phyloP scores from a whole-genome alignment of 2,329 filamentous ascomycete genomes.

The Botryotinia calthae region DNA sequence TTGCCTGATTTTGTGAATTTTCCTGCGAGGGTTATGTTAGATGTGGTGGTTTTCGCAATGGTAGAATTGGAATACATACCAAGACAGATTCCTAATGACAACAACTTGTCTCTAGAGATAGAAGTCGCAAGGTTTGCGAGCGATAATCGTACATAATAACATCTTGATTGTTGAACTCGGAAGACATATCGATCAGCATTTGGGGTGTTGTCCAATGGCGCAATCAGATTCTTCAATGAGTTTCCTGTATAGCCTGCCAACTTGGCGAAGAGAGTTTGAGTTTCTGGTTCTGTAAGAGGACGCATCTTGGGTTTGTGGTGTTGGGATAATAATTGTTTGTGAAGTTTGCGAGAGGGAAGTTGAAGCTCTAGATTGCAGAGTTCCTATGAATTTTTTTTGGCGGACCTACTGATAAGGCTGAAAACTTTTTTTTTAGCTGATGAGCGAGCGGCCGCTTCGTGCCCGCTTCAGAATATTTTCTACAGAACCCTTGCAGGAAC shows the following conservation, averaged over 20 bases:
- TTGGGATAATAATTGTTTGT: conserved; percentile 10
- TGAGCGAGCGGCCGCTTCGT: conserved; percentile 1
- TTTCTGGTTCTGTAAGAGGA: conserved; percentile 75
- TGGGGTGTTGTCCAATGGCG: conserved; percentile 64
- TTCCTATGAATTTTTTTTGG: conserved; percentile 30
- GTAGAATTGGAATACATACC: conserved; percentile 42
- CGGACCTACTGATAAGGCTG: conserved; percentile 19
- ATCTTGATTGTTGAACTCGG: conserved; percentile 74
- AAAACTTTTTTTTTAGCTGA: conserved; percentile 5
- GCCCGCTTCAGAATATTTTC: conserved; percentile 27
- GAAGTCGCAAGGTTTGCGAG: conserved; percentile 90
- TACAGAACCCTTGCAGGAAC: not conserved
- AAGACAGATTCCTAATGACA: conserved; percentile 85
- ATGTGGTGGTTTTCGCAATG: not conserved
- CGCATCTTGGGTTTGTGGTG: conserved; percentile 55
- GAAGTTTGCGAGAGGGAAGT: conserved; percentile 7
- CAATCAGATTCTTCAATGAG: conserved; percentile 81
- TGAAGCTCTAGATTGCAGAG: conserved; percentile 21
- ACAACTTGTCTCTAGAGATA: conserved; percentile 74
- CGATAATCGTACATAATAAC: conserved; percentile 89
- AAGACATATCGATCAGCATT: conserved; percentile 81
- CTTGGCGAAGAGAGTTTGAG: conserved; percentile 83
- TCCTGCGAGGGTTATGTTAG: conserved; percentile 48
- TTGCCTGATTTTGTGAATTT: conserved; percentile 98
- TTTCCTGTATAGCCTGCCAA: conserved; percentile 89